Conservation (phyloP, 116 monocot genomes). For the Papilionanthe hybrid region DNA sequence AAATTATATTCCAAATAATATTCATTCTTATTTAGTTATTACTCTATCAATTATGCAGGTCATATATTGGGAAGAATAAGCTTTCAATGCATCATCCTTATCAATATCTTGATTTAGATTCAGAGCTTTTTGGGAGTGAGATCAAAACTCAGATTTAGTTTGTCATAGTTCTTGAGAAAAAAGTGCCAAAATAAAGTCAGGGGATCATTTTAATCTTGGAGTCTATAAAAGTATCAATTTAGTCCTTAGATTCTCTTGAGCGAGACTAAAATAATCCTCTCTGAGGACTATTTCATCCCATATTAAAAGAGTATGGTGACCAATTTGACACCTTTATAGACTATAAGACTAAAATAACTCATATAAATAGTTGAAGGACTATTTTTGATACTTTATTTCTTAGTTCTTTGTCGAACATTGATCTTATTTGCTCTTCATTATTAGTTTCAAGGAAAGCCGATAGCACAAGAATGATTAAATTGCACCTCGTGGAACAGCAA, state of each 20-base stretch:
- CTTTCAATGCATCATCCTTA: neutral
- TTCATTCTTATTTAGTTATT: neutral
- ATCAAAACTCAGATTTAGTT: slow-evolving; percentile 1
- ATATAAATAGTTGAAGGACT: too few species aligned
- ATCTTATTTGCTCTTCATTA: neutral
- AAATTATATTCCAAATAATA: neutral
- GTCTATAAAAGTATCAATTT: too few species aligned
- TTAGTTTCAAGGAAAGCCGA: slow-evolving; percentile 20
- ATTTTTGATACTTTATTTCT: too few species aligned
- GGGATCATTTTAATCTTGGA: too few species aligned
- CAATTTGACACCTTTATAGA: too few species aligned
- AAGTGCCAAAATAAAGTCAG: too few species aligned
- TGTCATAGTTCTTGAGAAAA: neutral
- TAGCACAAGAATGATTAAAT: slow-evolving; percentile 10
- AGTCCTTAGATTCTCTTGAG: too few species aligned
- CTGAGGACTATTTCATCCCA: too few species aligned
- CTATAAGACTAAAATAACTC: too few species aligned
- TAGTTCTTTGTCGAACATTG: neutral
- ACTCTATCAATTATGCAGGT: neutral
- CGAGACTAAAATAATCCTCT: too few species aligned
- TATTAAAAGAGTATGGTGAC: too few species aligned
- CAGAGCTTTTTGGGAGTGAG: neutral
- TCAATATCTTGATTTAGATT: neutral
- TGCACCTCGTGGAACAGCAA: slow-evolving; percentile 29
- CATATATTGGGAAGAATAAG: neutral